A percentile compares a stretch with the other conserved stretches of the same genome.
Evolutionary conservation across 2,329 filamentous ascomycete species (phyloP).

Genomic region (Biscogniauxia marginata): DNA sequence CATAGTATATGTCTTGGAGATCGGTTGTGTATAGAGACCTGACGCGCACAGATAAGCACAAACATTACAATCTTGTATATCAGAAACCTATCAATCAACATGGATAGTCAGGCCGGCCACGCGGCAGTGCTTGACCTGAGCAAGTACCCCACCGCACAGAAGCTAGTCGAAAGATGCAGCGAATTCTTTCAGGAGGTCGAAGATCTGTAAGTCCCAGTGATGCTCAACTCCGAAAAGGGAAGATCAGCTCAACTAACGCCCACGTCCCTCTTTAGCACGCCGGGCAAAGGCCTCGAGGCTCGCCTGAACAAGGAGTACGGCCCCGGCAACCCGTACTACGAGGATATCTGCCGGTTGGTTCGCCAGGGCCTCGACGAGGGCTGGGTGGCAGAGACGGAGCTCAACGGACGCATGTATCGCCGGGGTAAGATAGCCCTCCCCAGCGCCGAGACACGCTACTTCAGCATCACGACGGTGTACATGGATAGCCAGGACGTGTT

Average conservation of each 20-base stretch:
- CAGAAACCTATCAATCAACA: no score
- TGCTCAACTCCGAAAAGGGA: no score
- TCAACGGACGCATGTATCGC: conserved; percentile 46
- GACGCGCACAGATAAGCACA: no score
- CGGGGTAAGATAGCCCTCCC: conserved; percentile 47
- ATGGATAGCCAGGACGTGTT: conserved; percentile 52
- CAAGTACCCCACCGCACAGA: conserved; percentile 29
- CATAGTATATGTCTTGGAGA: no score
- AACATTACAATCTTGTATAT: no score
- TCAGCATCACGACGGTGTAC: conserved; percentile 57
- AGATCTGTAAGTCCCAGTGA: conserved; percentile 31
- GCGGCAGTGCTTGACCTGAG: conserved; percentile 23
- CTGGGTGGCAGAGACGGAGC: conserved; percentile 43
- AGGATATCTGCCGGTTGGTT: conserved; percentile 40
- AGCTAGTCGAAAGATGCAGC: conserved; percentile 28
- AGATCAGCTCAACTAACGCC: conserved; percentile 2
- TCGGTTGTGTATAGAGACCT: no score
- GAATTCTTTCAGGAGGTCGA: conserved; percentile 33
- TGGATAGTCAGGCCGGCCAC: conserved; percentile 16
- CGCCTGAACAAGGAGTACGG: conserved; percentile 43
- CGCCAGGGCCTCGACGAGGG: conserved; percentile 41
- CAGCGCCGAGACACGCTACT: conserved; percentile 45
- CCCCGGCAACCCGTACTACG: conserved; percentile 42
- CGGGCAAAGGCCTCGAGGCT: conserved; percentile 44
- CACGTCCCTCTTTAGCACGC: conserved; percentile 32